Evolutionary conservation across 1,139 yeast species (phyloP), one percentile per base, ranked within the genome.

Genomic region (Debaryomyces fabryi): DNA sequence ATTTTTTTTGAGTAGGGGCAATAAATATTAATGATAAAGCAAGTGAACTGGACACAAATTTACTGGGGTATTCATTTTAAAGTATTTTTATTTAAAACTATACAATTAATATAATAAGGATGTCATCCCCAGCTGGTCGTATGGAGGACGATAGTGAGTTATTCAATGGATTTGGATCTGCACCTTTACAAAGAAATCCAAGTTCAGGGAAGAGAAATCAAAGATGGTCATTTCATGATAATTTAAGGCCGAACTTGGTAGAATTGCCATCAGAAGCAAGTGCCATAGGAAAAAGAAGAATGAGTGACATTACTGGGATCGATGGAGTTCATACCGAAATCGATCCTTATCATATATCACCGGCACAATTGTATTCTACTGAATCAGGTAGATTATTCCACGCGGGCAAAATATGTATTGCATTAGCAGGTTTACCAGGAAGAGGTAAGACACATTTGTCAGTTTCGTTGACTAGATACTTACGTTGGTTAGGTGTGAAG

Each of bases 381-480:
- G 96, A 90, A 54, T 83, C 91, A 0, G 97, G 97, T 0, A 78
- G 90, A 52, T 74, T 95, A 59, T 93, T 89, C 71, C 98, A 93
- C 61, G 98, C 99, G 3, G 99, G 99, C 3, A 89, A 91, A 62
- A 85, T 93, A 46, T 84, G 96, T 61, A 86, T 93, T 50, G 90
- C 88, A 9, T 76, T 93, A 57, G 96, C 90, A 6, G 99, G 99
- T 0, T 76, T 92, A 52, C 99, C 99, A 0, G 99, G 97, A 1
- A 79, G 99, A 47, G 98, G 99, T 6, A 93, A 93, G 65, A 93
- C 99, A 1, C 93, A 92, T 64, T 78, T 92, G 50, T 87, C 97
- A 6, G 98, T 92, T 23, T 86, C 96, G 10, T 77, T 93, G 53
- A 91, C 97, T 1, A 79, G 99, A 51, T 93, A 92, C 64, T 76